phyloP scores from a whole-genome alignment of 2,329 filamentous ascomycete genomes.

The Verticillium nubilum region DNA sequence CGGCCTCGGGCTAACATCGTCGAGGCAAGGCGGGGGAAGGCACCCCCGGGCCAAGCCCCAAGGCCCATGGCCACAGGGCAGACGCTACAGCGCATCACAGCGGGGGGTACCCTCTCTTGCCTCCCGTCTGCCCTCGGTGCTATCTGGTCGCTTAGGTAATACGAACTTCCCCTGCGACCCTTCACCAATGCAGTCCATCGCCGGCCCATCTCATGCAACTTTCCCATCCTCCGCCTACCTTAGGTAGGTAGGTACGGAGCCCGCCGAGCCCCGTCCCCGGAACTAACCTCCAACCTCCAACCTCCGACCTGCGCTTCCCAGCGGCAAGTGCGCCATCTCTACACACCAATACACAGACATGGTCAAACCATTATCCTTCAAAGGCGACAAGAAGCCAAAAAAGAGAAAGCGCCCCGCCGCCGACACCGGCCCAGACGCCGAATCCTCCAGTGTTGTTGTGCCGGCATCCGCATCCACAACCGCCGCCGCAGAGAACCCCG shows the following conservation, averaged over 20 bases:
- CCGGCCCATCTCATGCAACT: neutral
- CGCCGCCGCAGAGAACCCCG: conserved; percentile 11
- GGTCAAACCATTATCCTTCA: conserved; percentile 90
- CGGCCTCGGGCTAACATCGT: neutral
- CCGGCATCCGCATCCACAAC: conserved; percentile 11
- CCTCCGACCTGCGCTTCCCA: neutral
- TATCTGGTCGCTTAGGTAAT: neutral
- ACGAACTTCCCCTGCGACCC: neutral
- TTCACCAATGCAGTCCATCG: neutral
- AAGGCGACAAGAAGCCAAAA: conserved; percentile 93
- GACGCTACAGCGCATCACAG: neutral
- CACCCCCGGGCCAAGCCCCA: neutral
- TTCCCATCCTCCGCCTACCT: neutral
- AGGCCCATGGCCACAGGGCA: neutral
- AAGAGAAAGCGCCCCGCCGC: conserved; percentile 73
- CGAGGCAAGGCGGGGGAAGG: neutral
- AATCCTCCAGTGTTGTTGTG: conserved; percentile 3
- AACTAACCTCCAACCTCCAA: neutral
- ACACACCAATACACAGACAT: conserved; percentile 37
- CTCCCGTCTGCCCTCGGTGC: no score
- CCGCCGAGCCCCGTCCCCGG: conserved; percentile 1
- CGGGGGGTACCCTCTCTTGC: no score
- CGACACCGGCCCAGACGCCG: conserved; percentile 27
- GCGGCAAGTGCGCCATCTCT: neutral
- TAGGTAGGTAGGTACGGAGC: no score